Evolutionary conservation across 768 basidiomycete genomes (phyloP), one percentile per base, ranked within the genome.

Genomic region (Neoboletus subvelutipes): DNA sequence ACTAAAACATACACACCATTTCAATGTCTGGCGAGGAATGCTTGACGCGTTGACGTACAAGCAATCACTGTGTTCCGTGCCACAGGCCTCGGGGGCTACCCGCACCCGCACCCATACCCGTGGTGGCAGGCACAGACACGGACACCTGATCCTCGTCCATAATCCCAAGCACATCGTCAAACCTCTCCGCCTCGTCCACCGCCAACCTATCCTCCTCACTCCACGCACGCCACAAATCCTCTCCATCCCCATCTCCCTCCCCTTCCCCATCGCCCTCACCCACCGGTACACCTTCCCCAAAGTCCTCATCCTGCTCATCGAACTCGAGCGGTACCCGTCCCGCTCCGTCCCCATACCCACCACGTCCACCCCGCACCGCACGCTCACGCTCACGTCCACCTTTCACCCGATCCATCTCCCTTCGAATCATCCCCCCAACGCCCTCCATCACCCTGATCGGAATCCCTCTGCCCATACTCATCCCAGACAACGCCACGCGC

Each of bases 291-390:
- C 45, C 55, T 18, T 63, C 20, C 75, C 52, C 62, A 59, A 87
- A 83, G 47, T 85, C 84, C 53, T 88, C 85, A 53, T 88, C 87
- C 56, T 84, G 83, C 63, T 88, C 85, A 50, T 85, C 85, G 65
- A 88, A 88, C 62, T 79, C 76, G n/a, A 80, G 71, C 11, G 74
- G 73, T 0, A 77, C 76, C 1, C 59, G 64, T n/a, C 52, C 61
- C 12, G 52, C 56, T 1, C 22, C 34, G 5, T 49, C 50, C 34
- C 8, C 50, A 17, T 22, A 24, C 3, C 45, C 33, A 10, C 36
- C 52, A 9, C 20, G 46, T 8, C 9, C 49, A 43, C 28, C 34
- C 24, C 12, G n/a, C 22, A 33, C n/a, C n/a, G 5, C 39, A 42
- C 12, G 42, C n/a, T 17, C 58, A 28, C 43, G 47, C 22, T 49